These are phyloP conservation scores for Fraxinus dipetala DNA, from an alignment of 305 asterid genomes.

Conservation along the genomic window DNA sequence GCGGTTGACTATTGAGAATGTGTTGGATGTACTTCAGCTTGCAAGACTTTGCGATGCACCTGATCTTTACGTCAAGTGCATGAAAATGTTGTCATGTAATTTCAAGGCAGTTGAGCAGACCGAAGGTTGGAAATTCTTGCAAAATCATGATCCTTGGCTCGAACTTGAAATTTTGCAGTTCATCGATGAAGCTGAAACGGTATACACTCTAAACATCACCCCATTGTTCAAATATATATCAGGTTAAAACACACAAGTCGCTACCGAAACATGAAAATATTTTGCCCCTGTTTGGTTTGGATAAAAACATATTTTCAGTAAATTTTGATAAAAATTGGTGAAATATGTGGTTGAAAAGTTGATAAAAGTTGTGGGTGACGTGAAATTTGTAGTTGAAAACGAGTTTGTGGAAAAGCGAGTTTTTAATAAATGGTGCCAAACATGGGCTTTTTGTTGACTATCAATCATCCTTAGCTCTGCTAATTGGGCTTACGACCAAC, in stretches of 20 bases:
- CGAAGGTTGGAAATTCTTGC: conserved; percentile 84
- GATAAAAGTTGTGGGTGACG: no score
- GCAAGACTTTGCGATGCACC: conserved; percentile 86
- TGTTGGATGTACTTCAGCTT: conserved; percentile 81
- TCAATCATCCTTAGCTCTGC: background rate
- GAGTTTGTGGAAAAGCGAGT: no score
- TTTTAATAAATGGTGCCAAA: no score
- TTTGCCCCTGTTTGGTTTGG: background rate
- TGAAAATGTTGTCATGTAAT: conserved; percentile 48
- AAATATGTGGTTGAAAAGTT: no score
- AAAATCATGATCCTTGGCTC: conserved; percentile 65
- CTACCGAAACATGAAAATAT: background rate
- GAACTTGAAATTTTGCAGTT: conserved; percentile 75
- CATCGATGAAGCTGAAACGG: conserved; percentile 75
- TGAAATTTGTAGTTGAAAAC: no score
- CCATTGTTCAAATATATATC: background rate
- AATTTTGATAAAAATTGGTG: no score
- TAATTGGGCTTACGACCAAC: background rate
- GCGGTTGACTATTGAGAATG: conserved; percentile 48
- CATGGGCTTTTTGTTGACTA: background rate
- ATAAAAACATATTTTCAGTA: no score
- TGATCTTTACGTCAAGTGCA: conserved; percentile 68
- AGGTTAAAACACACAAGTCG: background rate
- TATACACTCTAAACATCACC: conserved; percentile 17
- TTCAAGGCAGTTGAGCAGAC: conserved; percentile 58